These are phyloP conservation scores for Pholiota adiposa DNA, from an alignment of 1,284 basidiomycete species.

Conservation along the genomic window DNA sequence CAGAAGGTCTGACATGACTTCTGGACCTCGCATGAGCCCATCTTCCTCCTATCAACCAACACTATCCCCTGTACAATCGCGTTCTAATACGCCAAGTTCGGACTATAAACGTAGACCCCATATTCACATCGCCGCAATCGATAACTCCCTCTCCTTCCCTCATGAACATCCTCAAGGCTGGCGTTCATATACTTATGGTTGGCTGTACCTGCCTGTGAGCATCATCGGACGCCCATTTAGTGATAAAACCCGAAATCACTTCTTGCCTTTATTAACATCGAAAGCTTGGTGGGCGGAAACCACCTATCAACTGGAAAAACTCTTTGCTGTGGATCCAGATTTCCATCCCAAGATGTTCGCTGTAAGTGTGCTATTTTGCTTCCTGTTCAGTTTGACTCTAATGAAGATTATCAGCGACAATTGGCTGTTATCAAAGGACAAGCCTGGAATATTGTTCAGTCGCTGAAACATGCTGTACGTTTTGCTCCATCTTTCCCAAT, in stretches of 20 bases:
- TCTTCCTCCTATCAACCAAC: slow-evolving; percentile 41
- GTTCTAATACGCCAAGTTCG: slow-evolving; percentile 33
- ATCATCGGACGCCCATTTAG: slow-evolving; percentile 87
- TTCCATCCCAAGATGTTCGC: slow-evolving; percentile 87
- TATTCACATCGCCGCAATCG: slow-evolving; percentile 89
- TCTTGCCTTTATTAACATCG: slow-evolving; percentile 81
- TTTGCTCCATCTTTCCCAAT: slow-evolving; percentile 1
- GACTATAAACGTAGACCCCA: slow-evolving; percentile 58
- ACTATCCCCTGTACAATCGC: slow-evolving; percentile 35
- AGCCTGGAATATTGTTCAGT: slow-evolving; percentile 89
- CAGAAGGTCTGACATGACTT: slow-evolving; percentile 47
- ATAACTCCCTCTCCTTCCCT: slow-evolving; percentile 92
- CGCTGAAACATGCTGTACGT: slow-evolving; percentile 73
- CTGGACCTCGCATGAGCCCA: slow-evolving; percentile 41
- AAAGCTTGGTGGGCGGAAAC: slow-evolving; percentile 93
- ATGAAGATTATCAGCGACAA: slow-evolving; percentile 60
- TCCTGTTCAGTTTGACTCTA: not conserved
- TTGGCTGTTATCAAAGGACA: slow-evolving; percentile 92
- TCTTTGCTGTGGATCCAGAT: slow-evolving; percentile 84
- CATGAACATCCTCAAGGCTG: slow-evolving; percentile 89
- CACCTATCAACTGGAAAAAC: slow-evolving; percentile 72
- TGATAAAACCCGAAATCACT: slow-evolving; percentile 79
- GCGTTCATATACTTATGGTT: slow-evolving; percentile 91
- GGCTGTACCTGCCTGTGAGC: slow-evolving; percentile 88
- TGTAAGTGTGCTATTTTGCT: slow-evolving; percentile 37